Evolutionary conservation across 2,329 filamentous ascomycete species (phyloP).

Genomic region (Trichophyton verrucosum): DNA sequence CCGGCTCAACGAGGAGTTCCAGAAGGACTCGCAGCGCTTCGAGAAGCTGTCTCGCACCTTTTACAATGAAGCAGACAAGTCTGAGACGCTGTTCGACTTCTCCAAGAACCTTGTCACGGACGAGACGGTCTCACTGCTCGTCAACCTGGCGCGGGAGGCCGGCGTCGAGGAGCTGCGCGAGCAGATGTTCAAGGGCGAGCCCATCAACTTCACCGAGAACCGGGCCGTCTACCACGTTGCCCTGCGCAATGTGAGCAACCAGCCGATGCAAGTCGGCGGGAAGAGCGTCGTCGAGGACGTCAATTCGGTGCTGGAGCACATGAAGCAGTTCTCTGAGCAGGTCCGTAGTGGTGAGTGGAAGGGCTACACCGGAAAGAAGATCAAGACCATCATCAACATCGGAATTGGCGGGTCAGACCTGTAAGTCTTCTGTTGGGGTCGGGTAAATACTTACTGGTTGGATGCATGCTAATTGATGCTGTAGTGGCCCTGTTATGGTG

Average conservation of each 20-base stretch:
- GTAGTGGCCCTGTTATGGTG: constrained; percentile 93
- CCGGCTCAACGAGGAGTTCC: constrained; percentile 84
- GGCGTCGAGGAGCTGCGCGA: constrained; percentile 86
- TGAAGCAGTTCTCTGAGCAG: constrained; percentile 96
- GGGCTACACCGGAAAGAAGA: constrained; percentile 92
- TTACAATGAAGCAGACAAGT: constrained; percentile 60
- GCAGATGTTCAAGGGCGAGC: constrained; percentile 92
- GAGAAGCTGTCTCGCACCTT: constrained; percentile 81
- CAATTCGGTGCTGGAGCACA: constrained; percentile 83
- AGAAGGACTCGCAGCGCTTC: constrained; percentile 78
- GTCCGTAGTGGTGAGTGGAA: constrained; percentile 93
- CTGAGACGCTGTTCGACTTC: constrained; percentile 93
- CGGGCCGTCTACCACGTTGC: constrained; percentile 93
- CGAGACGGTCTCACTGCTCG: constrained; percentile 74
- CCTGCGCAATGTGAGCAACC: constrained; percentile 76
- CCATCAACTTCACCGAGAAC: constrained; percentile 98
- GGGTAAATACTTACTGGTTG: neutral
- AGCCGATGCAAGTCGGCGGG: constrained; percentile 73
- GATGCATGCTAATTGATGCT: neutral
- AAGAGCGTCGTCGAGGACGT: constrained; percentile 90
- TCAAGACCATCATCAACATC: constrained; percentile 92
- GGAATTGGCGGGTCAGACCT: constrained; percentile 97
- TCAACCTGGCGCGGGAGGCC: constrained; percentile 85
- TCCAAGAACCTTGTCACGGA: constrained; percentile 97
- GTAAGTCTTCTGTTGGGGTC: constrained; percentile 44